phyloP scores from a whole-genome alignment of 257 asterid genomes.

The Petunia secreta region DNA sequence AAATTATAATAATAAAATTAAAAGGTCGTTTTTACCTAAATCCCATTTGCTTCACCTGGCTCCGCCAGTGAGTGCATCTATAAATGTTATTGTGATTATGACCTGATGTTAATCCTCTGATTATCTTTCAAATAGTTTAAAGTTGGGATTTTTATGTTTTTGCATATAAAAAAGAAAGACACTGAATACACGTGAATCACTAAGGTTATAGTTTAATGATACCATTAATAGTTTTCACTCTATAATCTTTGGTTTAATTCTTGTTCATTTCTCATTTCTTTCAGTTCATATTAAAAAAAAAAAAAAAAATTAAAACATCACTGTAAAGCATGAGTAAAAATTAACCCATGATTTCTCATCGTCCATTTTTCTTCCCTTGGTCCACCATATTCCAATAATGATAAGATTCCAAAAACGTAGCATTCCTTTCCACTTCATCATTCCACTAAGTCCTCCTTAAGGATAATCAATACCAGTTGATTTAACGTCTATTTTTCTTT shows the following conservation, averaged over 20 bases:
- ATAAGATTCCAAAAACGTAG: slow-evolving; percentile 22
- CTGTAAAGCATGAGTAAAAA: not conserved
- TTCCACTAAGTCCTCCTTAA: not conserved
- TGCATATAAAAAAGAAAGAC: too few relatives aligned
- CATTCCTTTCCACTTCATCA: slow-evolving; percentile 10
- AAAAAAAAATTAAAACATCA: not conserved
- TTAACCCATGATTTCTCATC: not conserved
- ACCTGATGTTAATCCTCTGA: too few relatives aligned
- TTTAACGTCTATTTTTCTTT: not conserved
- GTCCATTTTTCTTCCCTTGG: not conserved
- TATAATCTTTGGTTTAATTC: slow-evolving; percentile 27
- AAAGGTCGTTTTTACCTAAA: too few relatives aligned
- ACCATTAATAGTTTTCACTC: too few relatives aligned
- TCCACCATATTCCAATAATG: not conserved
- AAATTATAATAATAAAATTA: too few relatives aligned
- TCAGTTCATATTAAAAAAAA: not conserved
- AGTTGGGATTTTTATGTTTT: too few relatives aligned
- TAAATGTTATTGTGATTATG: too few relatives aligned
- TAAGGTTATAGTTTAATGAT: too few relatives aligned
- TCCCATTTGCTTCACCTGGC: too few relatives aligned
- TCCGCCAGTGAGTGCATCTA: too few relatives aligned
- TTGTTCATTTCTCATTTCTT: slow-evolving; percentile 38
- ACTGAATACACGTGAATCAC: too few relatives aligned
- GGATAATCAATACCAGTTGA: not conserved
- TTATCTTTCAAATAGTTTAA: too few relatives aligned